Percentiles rank a stretch among this genome's conserved stretches.
phyloP scores from a whole-genome alignment of 2,329 filamentous ascomycete genomes.

The Bipolaris sorokiniana region DNA sequence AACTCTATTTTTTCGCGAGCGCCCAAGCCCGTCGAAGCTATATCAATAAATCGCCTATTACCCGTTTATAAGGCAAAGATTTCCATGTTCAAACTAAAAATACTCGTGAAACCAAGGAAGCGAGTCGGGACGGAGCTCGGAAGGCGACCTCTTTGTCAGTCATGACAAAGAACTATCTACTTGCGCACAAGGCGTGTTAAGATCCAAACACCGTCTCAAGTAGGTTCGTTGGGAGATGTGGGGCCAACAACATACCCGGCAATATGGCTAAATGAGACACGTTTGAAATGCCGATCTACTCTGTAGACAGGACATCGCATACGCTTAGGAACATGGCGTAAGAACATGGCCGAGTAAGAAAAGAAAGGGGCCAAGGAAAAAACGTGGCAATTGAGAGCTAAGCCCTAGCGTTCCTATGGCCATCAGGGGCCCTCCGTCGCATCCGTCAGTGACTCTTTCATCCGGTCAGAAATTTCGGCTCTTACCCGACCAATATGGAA shows the following conservation, averaged over 20 bases:
- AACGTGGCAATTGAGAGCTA: constrained; percentile 11
- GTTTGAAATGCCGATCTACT: constrained; percentile 13
- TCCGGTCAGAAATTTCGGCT: constrained; percentile 2
- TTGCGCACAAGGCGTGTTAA: background rate
- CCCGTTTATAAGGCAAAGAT: background rate
- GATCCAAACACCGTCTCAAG: background rate
- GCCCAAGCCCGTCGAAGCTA: background rate
- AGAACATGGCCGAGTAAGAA: background rate
- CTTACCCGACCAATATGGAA: background rate
- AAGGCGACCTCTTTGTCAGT: background rate
- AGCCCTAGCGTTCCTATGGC: background rate
- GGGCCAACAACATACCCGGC: constrained; percentile 7
- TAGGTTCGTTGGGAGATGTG: constrained; percentile 5
- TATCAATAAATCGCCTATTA: background rate
- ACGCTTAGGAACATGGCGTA: background rate
- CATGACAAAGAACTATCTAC: constrained; percentile 1
- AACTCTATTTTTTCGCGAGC: background rate
- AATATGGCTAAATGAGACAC: constrained; percentile 18
- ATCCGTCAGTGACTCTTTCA: constrained; percentile 7
- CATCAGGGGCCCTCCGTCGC: background rate
- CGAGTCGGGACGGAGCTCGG: background rate
- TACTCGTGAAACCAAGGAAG: background rate
- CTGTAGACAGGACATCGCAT: background rate
- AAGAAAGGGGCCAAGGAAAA: constrained; percentile 1
- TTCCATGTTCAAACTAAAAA: background rate